Percentiles rank a stretch among this genome's conserved stretches.
These are phyloP conservation scores for Amniculicola lignicola DNA, from an alignment of 495 filamentous ascomycete species.

Conservation along the genomic window DNA sequence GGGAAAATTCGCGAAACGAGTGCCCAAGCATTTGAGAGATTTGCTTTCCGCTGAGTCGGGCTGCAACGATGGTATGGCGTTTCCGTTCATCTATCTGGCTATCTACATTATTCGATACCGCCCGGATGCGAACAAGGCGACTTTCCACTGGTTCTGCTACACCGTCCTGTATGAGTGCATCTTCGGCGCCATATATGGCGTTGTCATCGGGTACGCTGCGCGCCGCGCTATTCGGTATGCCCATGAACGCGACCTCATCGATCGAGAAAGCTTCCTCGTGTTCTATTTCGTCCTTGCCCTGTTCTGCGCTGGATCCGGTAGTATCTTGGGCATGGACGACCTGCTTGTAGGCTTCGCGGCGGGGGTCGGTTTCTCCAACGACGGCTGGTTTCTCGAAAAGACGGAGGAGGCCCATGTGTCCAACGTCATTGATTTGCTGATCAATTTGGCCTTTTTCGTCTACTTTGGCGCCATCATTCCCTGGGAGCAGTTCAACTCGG, in stretches of 20 bases:
- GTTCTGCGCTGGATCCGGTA: conserved; percentile 93
- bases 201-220: conserved; percentile 80
- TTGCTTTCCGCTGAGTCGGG: conserved; percentile 94
- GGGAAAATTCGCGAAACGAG: conserved; percentile 95
- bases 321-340: conserved; percentile 89
- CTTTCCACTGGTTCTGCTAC: conserved; percentile 83
- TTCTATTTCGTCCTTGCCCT: conserved; percentile 98
- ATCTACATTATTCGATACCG: conserved; percentile 83
- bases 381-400: conserved; percentile 98
- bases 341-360: conserved; percentile 93
- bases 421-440: conserved; percentile 95
- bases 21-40: conserved; percentile 95
- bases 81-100: conserved; percentile 93
- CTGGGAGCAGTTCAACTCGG: conserved; percentile 80
- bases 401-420: conserved; percentile 98
- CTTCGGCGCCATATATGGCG: conserved; percentile 86
- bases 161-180: conserved; percentile 96
- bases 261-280: conserved; percentile 94
- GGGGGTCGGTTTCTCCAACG: conserved; percentile 96
- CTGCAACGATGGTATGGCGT: conserved; percentile 99
- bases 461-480: conserved; percentile 97
- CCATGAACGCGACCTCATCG: conserved; percentile 81
- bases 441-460: conserved; percentile 98
- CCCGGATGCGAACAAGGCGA: conserved; percentile 62
- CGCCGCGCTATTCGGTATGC: conserved; percentile 88